Percentiles rank a stretch among this genome's conserved stretches.
These are phyloP conservation scores for Backusella tuberculispora DNA, from an alignment of 192 early-diverging fungal species.

Conservation along the genomic window DNA sequence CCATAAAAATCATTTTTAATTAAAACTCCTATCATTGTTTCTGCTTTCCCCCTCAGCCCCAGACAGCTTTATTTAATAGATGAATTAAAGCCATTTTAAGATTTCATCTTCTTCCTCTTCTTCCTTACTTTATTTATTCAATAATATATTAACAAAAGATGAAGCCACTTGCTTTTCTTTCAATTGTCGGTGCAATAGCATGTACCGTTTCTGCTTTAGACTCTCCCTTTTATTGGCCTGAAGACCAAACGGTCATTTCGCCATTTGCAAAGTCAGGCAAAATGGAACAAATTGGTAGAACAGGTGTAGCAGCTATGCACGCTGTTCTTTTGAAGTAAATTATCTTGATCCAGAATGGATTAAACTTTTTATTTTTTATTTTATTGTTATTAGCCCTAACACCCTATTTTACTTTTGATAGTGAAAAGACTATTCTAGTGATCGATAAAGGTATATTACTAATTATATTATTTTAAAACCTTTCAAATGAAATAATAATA, in stretches of 20 bases:
- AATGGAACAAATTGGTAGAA: constrained; percentile 40
- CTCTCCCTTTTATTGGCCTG: constrained; percentile 33
- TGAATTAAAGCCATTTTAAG: background rate
- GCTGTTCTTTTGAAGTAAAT: constrained; percentile 46
- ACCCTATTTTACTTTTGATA: background rate
- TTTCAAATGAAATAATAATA: background rate
- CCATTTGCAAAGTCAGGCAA: constrained; percentile 28
- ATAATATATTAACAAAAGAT: background rate
- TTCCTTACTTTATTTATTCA: background rate
- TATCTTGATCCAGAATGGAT: background rate
- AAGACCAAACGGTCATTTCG: constrained; percentile 21
- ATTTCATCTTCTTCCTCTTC: background rate
- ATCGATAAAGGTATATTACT: constrained; percentile 53
- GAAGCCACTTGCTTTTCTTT: constrained; percentile 7
- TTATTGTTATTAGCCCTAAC: no score
- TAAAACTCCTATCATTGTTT: background rate
- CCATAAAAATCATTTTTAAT: constrained; percentile 1
- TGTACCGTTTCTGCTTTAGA: background rate
- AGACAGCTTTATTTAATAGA: constrained; percentile 3
- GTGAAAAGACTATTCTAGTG: constrained; percentile 50
- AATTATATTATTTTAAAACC: background rate
- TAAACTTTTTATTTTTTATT: background rate
- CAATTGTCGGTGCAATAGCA: constrained; percentile 18
- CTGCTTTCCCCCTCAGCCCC: background rate
- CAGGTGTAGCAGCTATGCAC: constrained; percentile 58